Conservation (phyloP, 495 filamentous ascomycete genomes). For the Ramalina intermedia region DNA sequence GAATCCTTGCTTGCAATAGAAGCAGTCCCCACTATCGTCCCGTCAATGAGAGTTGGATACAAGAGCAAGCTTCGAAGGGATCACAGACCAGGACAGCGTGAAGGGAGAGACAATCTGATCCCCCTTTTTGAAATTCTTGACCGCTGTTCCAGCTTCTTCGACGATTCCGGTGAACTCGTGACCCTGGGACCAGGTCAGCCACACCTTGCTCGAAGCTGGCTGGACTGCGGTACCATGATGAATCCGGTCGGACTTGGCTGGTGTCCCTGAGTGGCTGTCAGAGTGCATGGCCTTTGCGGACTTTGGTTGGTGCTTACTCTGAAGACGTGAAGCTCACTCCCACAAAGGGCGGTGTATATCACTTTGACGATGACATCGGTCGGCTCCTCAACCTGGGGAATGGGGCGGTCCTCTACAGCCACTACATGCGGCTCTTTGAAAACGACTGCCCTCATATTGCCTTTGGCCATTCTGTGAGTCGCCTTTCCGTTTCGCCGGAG, state of each 20-base stretch:
- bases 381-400: constrained; percentile 47
- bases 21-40: constrained; percentile 54
- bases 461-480: constrained; percentile 12
- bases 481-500: neutral
- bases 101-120: constrained; percentile 75
- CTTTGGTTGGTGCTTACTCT: constrained; percentile 47
- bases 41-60: neutral
- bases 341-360: constrained; percentile 54
- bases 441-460: constrained; percentile 34
- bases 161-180: constrained; percentile 71
- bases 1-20: constrained; percentile 74
- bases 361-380: constrained; percentile 80
- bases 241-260: constrained; percentile 29
- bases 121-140: constrained; percentile 57
- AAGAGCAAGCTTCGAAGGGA: neutral
- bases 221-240: constrained; percentile 36
- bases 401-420: constrained; percentile 32
- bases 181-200: constrained; percentile 13
- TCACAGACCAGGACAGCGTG: constrained; percentile 67
- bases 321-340: constrained; percentile 80
- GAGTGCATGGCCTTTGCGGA: neutral
- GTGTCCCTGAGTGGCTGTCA: constrained; percentile 6
- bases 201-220: neutral
- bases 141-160: constrained; percentile 47
- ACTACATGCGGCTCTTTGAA: constrained; percentile 35